A percentile compares a stretch with the other conserved stretches of the same genome.
phyloP scores from a whole-genome alignment of 176 grass and related monocot genomes.

The Zoysia japonica region DNA sequence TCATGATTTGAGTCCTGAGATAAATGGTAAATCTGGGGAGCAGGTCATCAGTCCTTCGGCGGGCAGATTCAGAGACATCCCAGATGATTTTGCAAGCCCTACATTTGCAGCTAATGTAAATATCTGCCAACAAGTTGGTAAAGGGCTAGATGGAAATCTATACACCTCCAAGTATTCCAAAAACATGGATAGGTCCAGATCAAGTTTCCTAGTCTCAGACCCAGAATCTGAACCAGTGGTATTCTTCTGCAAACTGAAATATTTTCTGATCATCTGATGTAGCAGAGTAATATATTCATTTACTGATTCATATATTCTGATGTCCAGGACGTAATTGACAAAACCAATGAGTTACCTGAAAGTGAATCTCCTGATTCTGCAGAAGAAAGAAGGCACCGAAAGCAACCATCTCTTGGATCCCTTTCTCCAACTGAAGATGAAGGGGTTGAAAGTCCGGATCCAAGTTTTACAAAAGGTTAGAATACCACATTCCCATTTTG shows the following conservation, averaged over 20 bases:
- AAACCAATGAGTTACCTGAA: slow-evolving; percentile 40
- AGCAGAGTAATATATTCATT: slow-evolving; percentile 12
- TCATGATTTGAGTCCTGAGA: slow-evolving; percentile 41
- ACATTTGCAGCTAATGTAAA: slow-evolving; percentile 66
- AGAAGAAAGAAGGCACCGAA: slow-evolving; percentile 33
- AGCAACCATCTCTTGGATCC: slow-evolving; percentile 36
- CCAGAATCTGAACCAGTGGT: slow-evolving; percentile 58
- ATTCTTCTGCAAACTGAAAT: slow-evolving; percentile 45
- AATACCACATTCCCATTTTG: slow-evolving; percentile 1
- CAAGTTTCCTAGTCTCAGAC: slow-evolving; percentile 53
- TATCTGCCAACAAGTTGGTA: slow-evolving; percentile 42
- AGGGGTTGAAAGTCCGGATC: slow-evolving; percentile 40
- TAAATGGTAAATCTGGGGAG: slow-evolving; percentile 39
- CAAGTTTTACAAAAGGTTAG: slow-evolving; percentile 49
- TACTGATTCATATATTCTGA: slow-evolving; percentile 24
- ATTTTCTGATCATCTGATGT: background rate
- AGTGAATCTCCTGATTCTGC: slow-evolving; percentile 37
- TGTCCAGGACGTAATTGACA: slow-evolving; percentile 39
- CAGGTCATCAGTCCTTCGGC: slow-evolving; percentile 44
- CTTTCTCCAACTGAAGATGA: slow-evolving; percentile 46
- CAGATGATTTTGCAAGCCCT: slow-evolving; percentile 63
- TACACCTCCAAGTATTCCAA: slow-evolving; percentile 47
- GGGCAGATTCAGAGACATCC: slow-evolving; percentile 38
- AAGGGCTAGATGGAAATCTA: slow-evolving; percentile 46
- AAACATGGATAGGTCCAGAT: slow-evolving; percentile 51